phyloP scores from a whole-genome alignment of 2,329 filamentous ascomycete species.

The Plectosphaerella plurivora region DNA sequence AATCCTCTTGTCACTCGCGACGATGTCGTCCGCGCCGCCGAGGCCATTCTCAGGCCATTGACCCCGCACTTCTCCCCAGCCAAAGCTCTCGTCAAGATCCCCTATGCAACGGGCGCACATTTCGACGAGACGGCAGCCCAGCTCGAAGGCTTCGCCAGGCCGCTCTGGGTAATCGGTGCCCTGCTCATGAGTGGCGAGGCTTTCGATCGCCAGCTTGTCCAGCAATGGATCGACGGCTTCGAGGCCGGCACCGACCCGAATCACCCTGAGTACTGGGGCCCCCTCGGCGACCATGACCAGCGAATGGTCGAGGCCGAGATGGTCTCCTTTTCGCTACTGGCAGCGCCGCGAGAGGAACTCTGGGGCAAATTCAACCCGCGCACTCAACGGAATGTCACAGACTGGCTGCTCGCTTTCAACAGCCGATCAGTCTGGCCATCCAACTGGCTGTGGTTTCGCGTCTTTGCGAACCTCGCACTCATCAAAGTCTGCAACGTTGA shows the following conservation, averaged over 20 bases:
- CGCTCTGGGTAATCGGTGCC: constrained; percentile 27
- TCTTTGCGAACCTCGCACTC: constrained; percentile 36
- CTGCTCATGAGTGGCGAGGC: constrained; percentile 23
- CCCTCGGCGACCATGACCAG: constrained; percentile 39
- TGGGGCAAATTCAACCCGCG: constrained; percentile 23
- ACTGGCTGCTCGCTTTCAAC: constrained; percentile 33
- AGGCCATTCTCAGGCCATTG: constrained; percentile 28
- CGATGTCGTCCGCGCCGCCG: constrained; percentile 28
- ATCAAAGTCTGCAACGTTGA: constrained; percentile 16
- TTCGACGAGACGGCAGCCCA: constrained; percentile 41
- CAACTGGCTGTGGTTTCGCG: constrained; percentile 41
- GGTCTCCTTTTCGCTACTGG: constrained; percentile 41
- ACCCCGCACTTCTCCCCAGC: constrained; percentile 24
- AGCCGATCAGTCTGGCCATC: constrained; percentile 31
- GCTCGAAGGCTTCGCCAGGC: constrained; percentile 38
- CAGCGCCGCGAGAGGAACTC: constrained; percentile 27
- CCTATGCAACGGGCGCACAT: constrained; percentile 29
- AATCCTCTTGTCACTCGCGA: constrained; percentile 29
- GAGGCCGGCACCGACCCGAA: constrained; percentile 25
- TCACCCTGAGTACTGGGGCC: constrained; percentile 41
- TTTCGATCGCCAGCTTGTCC: background rate
- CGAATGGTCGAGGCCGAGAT: constrained; percentile 52
- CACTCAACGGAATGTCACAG: constrained; percentile 28
- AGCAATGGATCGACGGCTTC: constrained; percentile 26
- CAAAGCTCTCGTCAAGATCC: constrained; percentile 29